Evolutionary conservation across 2,329 filamentous ascomycete species (phyloP).

Genomic region (Cladosporium sp.): DNA sequence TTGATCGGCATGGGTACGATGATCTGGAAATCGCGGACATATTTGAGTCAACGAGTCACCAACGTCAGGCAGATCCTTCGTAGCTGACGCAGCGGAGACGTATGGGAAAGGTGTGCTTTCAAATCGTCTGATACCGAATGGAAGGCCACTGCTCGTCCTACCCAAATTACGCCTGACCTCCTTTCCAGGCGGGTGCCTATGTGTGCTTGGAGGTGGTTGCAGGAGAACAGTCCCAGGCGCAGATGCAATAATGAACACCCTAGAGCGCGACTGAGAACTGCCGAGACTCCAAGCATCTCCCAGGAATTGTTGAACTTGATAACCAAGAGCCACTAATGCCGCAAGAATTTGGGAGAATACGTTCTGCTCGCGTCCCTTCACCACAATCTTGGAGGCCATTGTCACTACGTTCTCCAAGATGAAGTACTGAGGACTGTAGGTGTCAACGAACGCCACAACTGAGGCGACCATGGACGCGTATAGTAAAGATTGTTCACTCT

Average conservation of each 20-base stretch:
- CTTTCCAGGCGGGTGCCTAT: conserved; percentile 55
- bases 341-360: conserved; percentile 74
- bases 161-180: conserved; percentile 51
- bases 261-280: conserved; percentile 63
- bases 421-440: conserved; percentile 73
- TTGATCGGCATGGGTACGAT: conserved; percentile 54
- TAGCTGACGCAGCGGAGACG: conserved; percentile 55
- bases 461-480: conserved; percentile 78
- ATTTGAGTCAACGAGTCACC: conserved; percentile 61
- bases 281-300: conserved; percentile 71
- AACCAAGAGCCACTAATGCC: conserved; percentile 72
- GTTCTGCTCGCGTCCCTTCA: conserved; percentile 51
- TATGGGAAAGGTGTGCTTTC: conserved; percentile 62
- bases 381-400: conserved; percentile 51
- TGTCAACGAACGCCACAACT: conserved; percentile 71
- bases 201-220: conserved; percentile 58
- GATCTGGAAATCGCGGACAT: conserved; percentile 68
- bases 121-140: conserved; percentile 56
- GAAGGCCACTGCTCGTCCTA: conserved; percentile 57
- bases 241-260: conserved; percentile 71
- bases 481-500: conserved; percentile 57
- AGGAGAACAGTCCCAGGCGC: conserved; percentile 65
- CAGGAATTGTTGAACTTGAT: conserved; percentile 68
- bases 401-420: conserved; percentile 74
- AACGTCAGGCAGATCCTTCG: conserved; percentile 62